These are phyloP conservation scores for Cucumis cinereus DNA, from an alignment of 306 rosid genomes.

Conservation along the genomic window DNA sequence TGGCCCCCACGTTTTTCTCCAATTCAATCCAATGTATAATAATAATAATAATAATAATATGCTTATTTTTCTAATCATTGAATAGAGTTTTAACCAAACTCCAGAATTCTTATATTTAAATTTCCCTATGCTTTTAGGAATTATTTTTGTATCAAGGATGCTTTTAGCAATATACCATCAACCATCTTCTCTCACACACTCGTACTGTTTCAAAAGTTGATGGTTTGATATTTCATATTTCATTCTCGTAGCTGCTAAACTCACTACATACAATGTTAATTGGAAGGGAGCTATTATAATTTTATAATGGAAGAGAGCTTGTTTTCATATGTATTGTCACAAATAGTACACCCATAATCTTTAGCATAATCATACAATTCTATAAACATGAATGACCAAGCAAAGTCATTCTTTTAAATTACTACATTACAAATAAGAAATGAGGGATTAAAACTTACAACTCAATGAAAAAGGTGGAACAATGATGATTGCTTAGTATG, in stretches of 20 bases:
- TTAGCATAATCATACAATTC: background rate
- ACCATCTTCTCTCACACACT: background rate
- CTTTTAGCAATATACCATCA: background rate
- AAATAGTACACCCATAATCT: background rate
- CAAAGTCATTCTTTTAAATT: background rate
- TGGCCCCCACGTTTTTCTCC: background rate
- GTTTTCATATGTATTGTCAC: background rate
- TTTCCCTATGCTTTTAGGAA: background rate
- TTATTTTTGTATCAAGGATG: background rate
- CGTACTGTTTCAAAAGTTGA: background rate
- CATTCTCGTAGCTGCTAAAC: background rate
- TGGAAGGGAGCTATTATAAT: background rate
- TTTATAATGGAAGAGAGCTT: background rate
- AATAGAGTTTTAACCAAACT: background rate
- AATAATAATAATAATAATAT: background rate
- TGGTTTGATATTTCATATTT: background rate
- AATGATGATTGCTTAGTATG: background rate
- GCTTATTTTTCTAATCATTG: background rate
- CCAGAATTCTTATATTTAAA: background rate
- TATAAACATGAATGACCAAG: background rate
- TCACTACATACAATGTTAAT: too few species aligned
- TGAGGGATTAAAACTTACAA: background rate
- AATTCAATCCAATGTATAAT: background rate
- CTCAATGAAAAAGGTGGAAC: background rate
- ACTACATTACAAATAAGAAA: background rate